Base-by-base conservation (phyloP, 352 stramenopile genomes). In the Phytophthora capsici region DNA sequence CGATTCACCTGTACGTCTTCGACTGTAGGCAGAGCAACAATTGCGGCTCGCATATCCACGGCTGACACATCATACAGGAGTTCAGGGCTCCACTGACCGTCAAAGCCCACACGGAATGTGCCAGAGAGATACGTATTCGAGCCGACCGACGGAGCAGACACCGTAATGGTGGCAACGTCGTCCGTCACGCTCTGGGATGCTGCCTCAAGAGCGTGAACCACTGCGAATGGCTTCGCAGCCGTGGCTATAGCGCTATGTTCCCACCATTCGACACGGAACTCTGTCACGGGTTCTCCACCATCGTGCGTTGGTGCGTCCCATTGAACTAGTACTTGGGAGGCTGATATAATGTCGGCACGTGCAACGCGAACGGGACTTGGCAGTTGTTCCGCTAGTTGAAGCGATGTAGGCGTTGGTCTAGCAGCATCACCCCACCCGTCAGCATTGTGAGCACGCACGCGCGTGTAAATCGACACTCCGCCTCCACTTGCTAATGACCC, bases 101-200 rank as follows among this genome's bases (percentile, higher is more conserved):
- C 88, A 67, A 97, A 99, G 1, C 71, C 77, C 17, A 99, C 69
- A 4, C 86, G 88, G 75, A 99, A 99, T 19, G 89, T 91, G 3
- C 88, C 88, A 1, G 72, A 75, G 0, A 94, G 55, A 49, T 72
- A 85, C 12, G 49, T 79, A 22, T 82, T 73, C 1, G 71, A 16
- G 4, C 84, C 82, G 2, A 69, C 53, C 0, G 58, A 85, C 7
- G 88, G 86, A 38, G 84, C 81, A 1, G 86, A 93, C 1, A 95
- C 65, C 5, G 79, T 90, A 40, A 94, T 85, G 0, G 77, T 85
- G 20, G 88, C 75, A 16, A 94, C 72, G 32, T 95, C 88, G 2
- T 75, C 52, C 1, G 81, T 57, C n/a, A 67, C 78, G 7, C 56
- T 54, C 14, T 71, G 63, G 2, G 71, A 61, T 19, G 52, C 37